Conservation (phyloP, 2,329 filamentous ascomycete genomes). For the Sphaerulina musiva region DNA sequence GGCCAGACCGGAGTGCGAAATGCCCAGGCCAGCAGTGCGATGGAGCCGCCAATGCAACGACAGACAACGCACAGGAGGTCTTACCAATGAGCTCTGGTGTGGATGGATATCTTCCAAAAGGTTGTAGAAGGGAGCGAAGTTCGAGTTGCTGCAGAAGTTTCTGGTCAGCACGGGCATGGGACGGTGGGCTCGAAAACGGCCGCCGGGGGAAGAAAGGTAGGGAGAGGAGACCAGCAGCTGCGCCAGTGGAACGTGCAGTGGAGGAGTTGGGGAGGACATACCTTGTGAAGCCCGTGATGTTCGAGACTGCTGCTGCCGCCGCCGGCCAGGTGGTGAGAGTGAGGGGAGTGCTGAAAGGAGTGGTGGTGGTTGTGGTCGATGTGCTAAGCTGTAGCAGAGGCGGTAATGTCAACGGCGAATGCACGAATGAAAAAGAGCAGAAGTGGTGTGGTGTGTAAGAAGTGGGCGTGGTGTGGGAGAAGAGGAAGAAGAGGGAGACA, state of each 20-base stretch:
- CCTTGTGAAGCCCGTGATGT: constrained; percentile 97
- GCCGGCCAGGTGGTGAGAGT: constrained; percentile 18
- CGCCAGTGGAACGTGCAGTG: constrained; percentile 46
- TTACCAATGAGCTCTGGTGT: constrained; percentile 24
- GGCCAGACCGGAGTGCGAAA: constrained; percentile 14
- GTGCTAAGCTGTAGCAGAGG: constrained; percentile 32
- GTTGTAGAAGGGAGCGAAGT: constrained; percentile 11
- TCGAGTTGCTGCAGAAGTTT: constrained; percentile 11
- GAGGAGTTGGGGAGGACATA: constrained; percentile 88
- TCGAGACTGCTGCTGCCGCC: constrained; percentile 52
- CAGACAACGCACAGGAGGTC: constrained; percentile 14
- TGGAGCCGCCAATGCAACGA: constrained; percentile 9
- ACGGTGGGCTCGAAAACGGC: constrained; percentile 2
- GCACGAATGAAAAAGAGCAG: constrained; percentile 34
- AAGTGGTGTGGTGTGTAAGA: constrained; percentile 22
- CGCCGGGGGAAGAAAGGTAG: not conserved
- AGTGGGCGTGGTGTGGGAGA: constrained; percentile 27
- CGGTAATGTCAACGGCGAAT: constrained; percentile 30
- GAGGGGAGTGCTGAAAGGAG: constrained; percentile 27
- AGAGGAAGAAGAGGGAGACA: constrained; percentile 19
- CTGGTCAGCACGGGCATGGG: constrained; percentile 11
- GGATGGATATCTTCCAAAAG: constrained; percentile 25
- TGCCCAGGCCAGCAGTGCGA: constrained; percentile 9
- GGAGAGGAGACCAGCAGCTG: not conserved
- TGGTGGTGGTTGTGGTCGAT: constrained; percentile 26